Base-by-base conservation (phyloP, 2,329 filamentous ascomycete genomes). In the Colletotrichum musae region DNA sequence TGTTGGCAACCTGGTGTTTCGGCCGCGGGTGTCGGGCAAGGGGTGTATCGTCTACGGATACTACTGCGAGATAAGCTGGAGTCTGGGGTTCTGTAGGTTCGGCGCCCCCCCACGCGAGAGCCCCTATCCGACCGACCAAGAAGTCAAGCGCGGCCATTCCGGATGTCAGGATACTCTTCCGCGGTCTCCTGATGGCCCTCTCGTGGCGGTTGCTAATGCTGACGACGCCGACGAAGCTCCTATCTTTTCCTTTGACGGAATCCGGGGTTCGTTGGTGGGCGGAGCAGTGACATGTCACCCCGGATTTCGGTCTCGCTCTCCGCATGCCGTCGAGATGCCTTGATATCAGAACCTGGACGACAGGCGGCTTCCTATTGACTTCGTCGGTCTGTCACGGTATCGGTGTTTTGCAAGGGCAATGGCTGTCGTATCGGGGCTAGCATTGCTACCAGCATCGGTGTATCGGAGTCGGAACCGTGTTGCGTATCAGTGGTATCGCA, bases 61-160 rank as follows among this genome's bases (percentile, higher is more conserved):
- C 21, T 4, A 10, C 45, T 39, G 50, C 26, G 39, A 64, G 65
- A 69, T 69, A 59, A 69, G 61, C 53, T 51, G 21, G 21, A 56
- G 28, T 43, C 36, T 41, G 48, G 47, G 47, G 36, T 26, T 58
- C 56, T 58, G 32, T 47, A 52, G 32, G 32, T 36, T 36, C 32
- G 3, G 32, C 32, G 32, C 32, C 58, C 58, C 58, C 58, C 58
- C 47, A 60, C 58, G 58, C 58, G 24, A 60, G 10, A 48, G 32
- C 58, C 58, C 58, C 48, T 52, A 26, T 52, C 36, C 58, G 45
- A 41, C 58, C 50, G 43, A 52, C 18, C 58, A 47, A 60, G 58
- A 26, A 28, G 58, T 43, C 47, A 52, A 43, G 43, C 58, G 58
- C 18, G 45, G 21, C 45, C 9, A 24, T 32, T 7, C 16, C 32